Evolutionary conservation across 1,139 yeast species (phyloP), one percentile per base, ranked within the genome.

Genomic region (Geotrichum citri-aurantii): DNA sequence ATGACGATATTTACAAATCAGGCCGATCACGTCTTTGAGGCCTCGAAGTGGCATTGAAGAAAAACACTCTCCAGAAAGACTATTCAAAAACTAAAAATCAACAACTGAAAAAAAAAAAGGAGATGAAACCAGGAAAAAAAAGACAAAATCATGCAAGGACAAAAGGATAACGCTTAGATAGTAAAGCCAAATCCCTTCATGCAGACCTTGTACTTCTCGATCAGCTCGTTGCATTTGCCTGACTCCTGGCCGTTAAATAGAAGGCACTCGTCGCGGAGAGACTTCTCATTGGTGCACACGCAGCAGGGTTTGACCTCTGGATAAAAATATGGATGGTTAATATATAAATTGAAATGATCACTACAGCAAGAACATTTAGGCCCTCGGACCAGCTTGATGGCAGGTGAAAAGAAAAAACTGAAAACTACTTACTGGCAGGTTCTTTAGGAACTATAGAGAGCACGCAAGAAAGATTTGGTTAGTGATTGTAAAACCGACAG

Each of bases 141-240:
- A n/a, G 24, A 12, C 1, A 17, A 24, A 47, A n/a, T 24, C 2
- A 17, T 8, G 19, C n/a, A 23, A 21, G n/a, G 21, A 11, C 7
- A 12, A 46, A 46, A 12, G 21, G n/a, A 52, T 24, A 19, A 14
- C 2, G 26, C 23, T 67, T 69, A 73, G 57, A 81, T 75, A 42
- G 75, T 81, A 72, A 92, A 93, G 0, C 98, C 98, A 71, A 75
- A 92, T 42, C 96, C 91, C 72, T 85, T 86, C 99, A 93, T 93
- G 75, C 99, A 93, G 47, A 71, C 69, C 74, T 89, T 91, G 79
- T 92, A 93, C 63, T 83, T 78, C 42, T 75, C 73, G 63, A 93
- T 86, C 60, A 89, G 73, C 58, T 81, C 81, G 63, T 85, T 82
- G 75, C 99, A 93, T 69, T 90, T 86, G 46, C 87, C 92, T 57